Evolutionary conservation across 2,329 filamentous ascomycete species (phyloP), one percentile per base, ranked within the genome.

Genomic region (Rutstroemia sydowiana): DNA sequence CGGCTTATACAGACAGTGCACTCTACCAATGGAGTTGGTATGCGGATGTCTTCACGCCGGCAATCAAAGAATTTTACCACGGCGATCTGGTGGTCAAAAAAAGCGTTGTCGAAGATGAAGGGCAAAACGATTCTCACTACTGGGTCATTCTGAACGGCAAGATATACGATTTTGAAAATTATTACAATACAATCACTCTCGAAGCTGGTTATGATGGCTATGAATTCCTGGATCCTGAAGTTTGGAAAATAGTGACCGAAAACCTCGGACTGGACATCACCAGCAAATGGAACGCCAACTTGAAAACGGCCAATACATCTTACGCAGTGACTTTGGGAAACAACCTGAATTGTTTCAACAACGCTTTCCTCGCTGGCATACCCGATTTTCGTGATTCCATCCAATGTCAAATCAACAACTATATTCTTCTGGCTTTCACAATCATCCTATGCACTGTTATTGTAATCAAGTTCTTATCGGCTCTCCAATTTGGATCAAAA

Each of bases 401-500:
- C 2, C 79, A 76, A 59, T 98, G 93, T 67, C 82, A 88, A 62
- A 84, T 89, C 63, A 95, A 95, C 74, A 92, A 92, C 71, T 97
- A 89, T 70, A 84, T 97, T 57, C 74, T 98, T 53, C 74, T 97
- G 48, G 84, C 82, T 2, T 95, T 96, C 65, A 87, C 90, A n/a
- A 76, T 95, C 63, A 74, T 97, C 11, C 74, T 98, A 49, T 89
- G 86, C 65, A 56, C 77, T 1, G 87, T 96, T 55, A 91, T 97
- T 58, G 65, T 83, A 46, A 72, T 87, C 71, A 98, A 97, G 70
- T 98, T 98, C 72, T 68, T 98, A 64, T 84, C 93, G 48, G 93
- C 93, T 11, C 77, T 98, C 39, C 93, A 96, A 64, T 88, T 98
- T 55, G 91, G 92, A 42, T 90, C 90, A 5, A 96, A 96, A 73